Evolutionary conservation across 176 grass and related monocot species (phyloP), one percentile per base, ranked within the genome.

Genomic region (maize (Zea mays)): DNA sequence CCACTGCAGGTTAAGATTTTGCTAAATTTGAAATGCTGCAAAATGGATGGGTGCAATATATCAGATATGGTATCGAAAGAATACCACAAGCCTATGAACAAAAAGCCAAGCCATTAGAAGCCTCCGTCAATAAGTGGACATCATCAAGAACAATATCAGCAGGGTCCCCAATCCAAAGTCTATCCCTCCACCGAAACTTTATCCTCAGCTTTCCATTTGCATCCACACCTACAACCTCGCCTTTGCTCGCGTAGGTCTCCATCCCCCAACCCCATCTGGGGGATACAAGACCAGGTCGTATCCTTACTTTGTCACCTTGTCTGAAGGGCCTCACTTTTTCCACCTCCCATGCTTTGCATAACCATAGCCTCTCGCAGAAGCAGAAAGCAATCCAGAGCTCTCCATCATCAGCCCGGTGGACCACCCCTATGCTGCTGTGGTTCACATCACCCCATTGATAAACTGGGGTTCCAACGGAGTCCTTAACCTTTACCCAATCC

Each of bases 381-480:
- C 96, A 99, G 85, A 96, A 99, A 17, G 92, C 88, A 90, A 99
- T 83, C 83, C 87, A 96, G 54, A 96, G 83, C 63, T 99, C 96
- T 63, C 96, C 96, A 71, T 89, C 88, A 65, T 94, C 92, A 46
- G 86, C 86, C 77, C 90, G 79, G 73, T 99, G 96, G 41, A 93
- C 88, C 16, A 99, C 96, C 57, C 96, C 96, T 76, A 99, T 76
- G 61, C 96, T 99, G 67, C 67, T 84, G 62, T 86, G 96, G 62
- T 75, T 93, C 50, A 93, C 92, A 78, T 99, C 96, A 16, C 96
- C 96, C 96, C 96, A 99, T 67, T 99, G 96, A 62, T 99, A 96
- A 65, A 90, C 89, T 27, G 96, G 96, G 33, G 90, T 91, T 58
- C 36, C 45, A 75, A 99, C 35, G 14, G 77, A 86, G 35, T 93